Conservation (phyloP, 148 eudicot species). For the Rhododendron kiyosumense region DNA sequence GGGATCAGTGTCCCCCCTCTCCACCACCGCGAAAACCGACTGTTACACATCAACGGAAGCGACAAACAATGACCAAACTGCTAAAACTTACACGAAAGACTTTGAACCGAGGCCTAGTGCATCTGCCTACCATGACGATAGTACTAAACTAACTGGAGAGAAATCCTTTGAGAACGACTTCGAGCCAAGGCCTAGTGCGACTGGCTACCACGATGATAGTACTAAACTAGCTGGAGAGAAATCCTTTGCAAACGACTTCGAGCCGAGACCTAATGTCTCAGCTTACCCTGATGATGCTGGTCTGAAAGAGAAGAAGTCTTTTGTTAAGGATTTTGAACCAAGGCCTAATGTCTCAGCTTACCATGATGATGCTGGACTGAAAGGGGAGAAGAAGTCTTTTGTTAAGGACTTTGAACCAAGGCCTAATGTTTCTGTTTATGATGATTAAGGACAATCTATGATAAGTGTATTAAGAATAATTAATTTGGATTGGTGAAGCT, state of each 20-base stretch:
- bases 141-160: not conserved
- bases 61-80: not conserved
- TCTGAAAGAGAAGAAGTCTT: not conserved
- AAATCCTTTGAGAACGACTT: slow-evolving; percentile 8
- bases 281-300: not conserved
- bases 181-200: slow-evolving; percentile 22
- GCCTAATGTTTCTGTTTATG: slow-evolving; percentile 6
- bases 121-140: not conserved
- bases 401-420: slow-evolving; percentile 12
- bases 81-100: not conserved
- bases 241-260: slow-evolving; percentile 2
- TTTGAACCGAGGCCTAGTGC: slow-evolving; percentile 18
- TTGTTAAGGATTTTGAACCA: slow-evolving; percentile 14
- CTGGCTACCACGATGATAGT: slow-evolving; percentile 1
- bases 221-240: not conserved
- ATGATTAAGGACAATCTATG: not conserved
- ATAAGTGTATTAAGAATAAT: not conserved
- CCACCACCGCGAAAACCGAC: not conserved
- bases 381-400: slow-evolving; percentile 5
- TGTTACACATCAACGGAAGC: not conserved
- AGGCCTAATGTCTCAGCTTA: not conserved
- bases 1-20: not conserved
- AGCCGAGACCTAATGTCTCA: slow-evolving; percentile 22
- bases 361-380: not conserved
- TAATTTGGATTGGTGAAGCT: not conserved